Evolutionary conservation across 768 basidiomycete species (phyloP).

Genomic region (Megacollybia marginata): DNA sequence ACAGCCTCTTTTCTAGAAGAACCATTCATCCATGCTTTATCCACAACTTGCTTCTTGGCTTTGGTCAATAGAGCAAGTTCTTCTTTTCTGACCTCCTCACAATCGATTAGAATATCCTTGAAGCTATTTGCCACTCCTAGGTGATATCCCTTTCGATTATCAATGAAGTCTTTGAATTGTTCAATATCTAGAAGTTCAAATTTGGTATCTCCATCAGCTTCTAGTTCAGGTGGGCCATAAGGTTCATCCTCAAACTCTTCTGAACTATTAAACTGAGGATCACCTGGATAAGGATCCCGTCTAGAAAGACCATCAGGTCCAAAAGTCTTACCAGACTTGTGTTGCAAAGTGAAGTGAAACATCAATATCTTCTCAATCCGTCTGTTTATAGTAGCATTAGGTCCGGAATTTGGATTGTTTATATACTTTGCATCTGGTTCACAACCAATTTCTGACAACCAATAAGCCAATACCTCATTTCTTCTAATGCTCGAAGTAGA

Average conservation of each 20-base stretch:
- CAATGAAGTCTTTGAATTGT: slow-evolving; percentile 5
- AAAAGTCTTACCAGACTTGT: slow-evolving; percentile 17
- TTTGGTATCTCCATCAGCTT: neutral
- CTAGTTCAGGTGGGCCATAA: neutral
- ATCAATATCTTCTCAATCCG: slow-evolving; percentile 20
- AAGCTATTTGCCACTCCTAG: too few species aligned
- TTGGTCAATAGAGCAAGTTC: too few species aligned
- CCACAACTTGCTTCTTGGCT: too few species aligned
- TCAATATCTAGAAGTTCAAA: neutral
- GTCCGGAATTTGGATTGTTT: slow-evolving; percentile 16
- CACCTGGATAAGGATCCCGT: slow-evolving; percentile 7
- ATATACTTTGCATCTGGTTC: slow-evolving; percentile 32
- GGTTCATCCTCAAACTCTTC: neutral
- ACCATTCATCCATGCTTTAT: too few species aligned
- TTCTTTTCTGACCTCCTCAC: too few species aligned
- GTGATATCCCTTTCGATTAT: slow-evolving; percentile 4
- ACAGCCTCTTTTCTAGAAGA: too few species aligned
- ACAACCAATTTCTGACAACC: slow-evolving; percentile 24
- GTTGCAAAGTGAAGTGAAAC: slow-evolving; percentile 23
- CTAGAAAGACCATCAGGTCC: slow-evolving; percentile 24
- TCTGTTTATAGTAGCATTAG: slow-evolving; percentile 16
- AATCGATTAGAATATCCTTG: too few species aligned
- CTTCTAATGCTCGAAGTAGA: slow-evolving; percentile 16
- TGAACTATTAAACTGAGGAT: neutral
- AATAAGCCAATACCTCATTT: slow-evolving; percentile 18